These are phyloP conservation scores for Lepidopterella palustris DNA, from an alignment of 495 filamentous ascomycete genomes.

Conservation along the genomic window DNA sequence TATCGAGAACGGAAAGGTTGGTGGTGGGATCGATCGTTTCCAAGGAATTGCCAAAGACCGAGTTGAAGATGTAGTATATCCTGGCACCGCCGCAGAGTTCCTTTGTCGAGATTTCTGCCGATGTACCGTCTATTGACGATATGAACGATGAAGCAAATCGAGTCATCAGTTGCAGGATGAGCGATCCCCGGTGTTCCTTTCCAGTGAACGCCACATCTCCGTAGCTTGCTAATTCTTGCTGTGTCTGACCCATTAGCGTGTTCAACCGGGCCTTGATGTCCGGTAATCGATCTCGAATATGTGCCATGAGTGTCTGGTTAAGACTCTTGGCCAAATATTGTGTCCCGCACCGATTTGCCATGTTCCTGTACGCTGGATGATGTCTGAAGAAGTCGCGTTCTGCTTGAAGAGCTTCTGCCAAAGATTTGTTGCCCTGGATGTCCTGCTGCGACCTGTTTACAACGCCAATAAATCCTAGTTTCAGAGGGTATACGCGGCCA, in stretches of 20 bases:
- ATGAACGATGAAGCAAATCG: slow-evolving; percentile 97
- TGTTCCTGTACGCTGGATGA: slow-evolving; percentile 95
- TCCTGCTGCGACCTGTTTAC: slow-evolving; percentile 98
- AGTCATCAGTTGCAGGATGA: slow-evolving; percentile 97
- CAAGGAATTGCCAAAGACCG: slow-evolving; percentile 93
- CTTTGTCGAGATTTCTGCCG: slow-evolving; percentile 96
- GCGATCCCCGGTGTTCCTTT: slow-evolving; percentile 89
- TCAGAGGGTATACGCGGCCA: slow-evolving; percentile 91
- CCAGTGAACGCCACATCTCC: slow-evolving; percentile 97
- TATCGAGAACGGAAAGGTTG: slow-evolving; percentile 93
- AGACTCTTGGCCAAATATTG: slow-evolving; percentile 93
- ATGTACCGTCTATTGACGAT: slow-evolving; percentile 96
- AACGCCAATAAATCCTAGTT: slow-evolving; percentile 95
- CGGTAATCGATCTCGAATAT: slow-evolving; percentile 90
- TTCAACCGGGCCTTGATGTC: slow-evolving; percentile 98
- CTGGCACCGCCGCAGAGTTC: slow-evolving; percentile 94
- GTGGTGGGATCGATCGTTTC: slow-evolving; percentile 93
- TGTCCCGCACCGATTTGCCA: slow-evolving; percentile 88
- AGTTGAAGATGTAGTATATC: slow-evolving; percentile 99
- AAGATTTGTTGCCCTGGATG: slow-evolving; percentile 88
- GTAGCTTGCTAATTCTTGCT: slow-evolving; percentile 97
- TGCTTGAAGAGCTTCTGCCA: slow-evolving; percentile 80
- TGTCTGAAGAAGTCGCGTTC: slow-evolving; percentile 95
- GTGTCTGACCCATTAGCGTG: slow-evolving; percentile 97
- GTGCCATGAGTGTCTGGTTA: slow-evolving; percentile 89